Percentiles rank a stretch among this genome's conserved stretches.
Evolutionary conservation across 441 rosid species (phyloP).

Genomic region (Arabidopsis hybrid): DNA sequence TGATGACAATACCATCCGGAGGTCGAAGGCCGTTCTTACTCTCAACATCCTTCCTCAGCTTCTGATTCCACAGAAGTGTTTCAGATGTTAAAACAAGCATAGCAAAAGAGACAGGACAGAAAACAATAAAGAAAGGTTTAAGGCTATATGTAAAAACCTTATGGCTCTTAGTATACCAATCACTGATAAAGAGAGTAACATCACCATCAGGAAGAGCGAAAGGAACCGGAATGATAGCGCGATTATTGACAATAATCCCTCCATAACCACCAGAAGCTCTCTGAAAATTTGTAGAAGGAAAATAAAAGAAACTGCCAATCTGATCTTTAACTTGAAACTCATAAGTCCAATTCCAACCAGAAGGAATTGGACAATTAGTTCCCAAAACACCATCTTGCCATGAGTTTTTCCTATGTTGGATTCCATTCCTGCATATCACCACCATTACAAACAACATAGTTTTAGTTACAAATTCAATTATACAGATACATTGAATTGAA

Average conservation of each 20-base stretch:
- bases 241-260: constrained; percentile 78
- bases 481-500: background rate
- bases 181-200: constrained; percentile 71
- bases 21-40: constrained; percentile 60
- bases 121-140: constrained; percentile 12
- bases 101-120: constrained; percentile 23
- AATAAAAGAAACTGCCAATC: constrained; percentile 93
- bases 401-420: constrained; percentile 85
- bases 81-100: constrained; percentile 19
- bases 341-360: constrained; percentile 97
- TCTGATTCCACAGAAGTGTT: constrained; percentile 50
- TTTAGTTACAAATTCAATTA: background rate
- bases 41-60: constrained; percentile 73
- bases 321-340: constrained; percentile 95
- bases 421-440: constrained; percentile 65
- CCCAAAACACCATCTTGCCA: constrained; percentile 97
- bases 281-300: constrained; percentile 75
- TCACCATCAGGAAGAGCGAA: constrained; percentile 81
- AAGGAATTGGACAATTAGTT: constrained; percentile 92
- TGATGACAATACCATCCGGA: constrained; percentile 81
- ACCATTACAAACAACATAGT: background rate
- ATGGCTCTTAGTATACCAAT: constrained; percentile 80
- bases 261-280: constrained; percentile 91
- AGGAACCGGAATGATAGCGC: constrained; percentile 80
- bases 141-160: constrained; percentile 53